phyloP scores from a whole-genome alignment of 352 stramenopile genomes.

The Halophytophthora polymorphica region DNA sequence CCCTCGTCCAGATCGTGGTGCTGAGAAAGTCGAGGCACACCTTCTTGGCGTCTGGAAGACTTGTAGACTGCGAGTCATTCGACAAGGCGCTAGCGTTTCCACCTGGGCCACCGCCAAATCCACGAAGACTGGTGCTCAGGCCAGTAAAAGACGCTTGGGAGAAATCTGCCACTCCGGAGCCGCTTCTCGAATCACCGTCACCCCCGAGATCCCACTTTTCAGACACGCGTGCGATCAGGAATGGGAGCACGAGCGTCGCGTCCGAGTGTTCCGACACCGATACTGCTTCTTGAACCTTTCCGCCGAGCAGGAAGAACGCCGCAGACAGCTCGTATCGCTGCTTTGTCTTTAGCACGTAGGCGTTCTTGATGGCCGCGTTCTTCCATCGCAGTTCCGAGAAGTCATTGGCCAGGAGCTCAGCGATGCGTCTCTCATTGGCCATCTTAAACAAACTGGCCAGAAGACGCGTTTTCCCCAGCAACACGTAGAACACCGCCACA shows the following conservation, averaged over 20 bases:
- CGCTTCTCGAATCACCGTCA: constrained; percentile 14
- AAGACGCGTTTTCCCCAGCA: constrained; percentile 81
- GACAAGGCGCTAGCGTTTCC: background rate
- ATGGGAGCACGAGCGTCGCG: constrained; percentile 67
- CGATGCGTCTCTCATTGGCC: constrained; percentile 72
- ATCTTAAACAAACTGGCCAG: constrained; percentile 85
- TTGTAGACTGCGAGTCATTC: background rate
- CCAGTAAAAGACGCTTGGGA: constrained; percentile 54
- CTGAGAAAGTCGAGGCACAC: constrained; percentile 66
- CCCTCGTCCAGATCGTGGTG: constrained; percentile 46
- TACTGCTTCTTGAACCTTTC: constrained; percentile 74
- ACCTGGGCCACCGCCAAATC: constrained; percentile 5
- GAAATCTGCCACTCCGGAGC: constrained; percentile 16
- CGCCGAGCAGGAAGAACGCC: constrained; percentile 80
- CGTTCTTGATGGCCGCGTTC: constrained; percentile 89
- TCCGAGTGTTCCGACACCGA: constrained; percentile 75
- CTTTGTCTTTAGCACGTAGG: constrained; percentile 86
- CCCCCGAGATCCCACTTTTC: constrained; percentile 71
- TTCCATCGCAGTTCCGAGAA: constrained; percentile 82
- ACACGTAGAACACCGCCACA: constrained; percentile 83
- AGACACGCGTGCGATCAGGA: constrained; percentile 72
- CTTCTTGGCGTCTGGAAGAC: constrained; percentile 22
- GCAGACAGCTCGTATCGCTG: constrained; percentile 76
- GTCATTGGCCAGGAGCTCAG: constrained; percentile 76
- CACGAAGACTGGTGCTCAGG: constrained; percentile 45